A percentile compares a stretch with the other conserved stretches of the same genome.
Conservation (phyloP, 352 stramenopile species). For the Phytophthora capsici region DNA sequence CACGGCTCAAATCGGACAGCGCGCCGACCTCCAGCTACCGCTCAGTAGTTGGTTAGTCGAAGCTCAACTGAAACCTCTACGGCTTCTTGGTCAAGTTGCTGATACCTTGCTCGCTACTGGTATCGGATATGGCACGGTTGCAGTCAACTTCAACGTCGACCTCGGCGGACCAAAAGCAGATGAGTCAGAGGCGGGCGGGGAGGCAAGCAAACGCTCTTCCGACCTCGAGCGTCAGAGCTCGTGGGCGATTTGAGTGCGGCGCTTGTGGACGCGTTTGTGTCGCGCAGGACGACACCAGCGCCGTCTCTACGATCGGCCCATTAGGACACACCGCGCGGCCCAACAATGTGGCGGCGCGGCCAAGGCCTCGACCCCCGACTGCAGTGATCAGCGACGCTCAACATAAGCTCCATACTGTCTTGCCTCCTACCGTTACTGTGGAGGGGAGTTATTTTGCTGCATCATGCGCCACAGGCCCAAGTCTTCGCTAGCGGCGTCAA, state of each 20-base stretch:
- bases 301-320: constrained; percentile 30
- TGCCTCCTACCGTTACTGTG: too few relatives aligned
- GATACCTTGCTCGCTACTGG: too few relatives aligned
- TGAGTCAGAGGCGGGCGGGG: constrained; percentile 2
- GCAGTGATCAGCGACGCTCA: too few relatives aligned
- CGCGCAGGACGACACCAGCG: constrained; percentile 7
- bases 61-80: neutral
- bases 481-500: neutral
- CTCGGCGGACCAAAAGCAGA: constrained; percentile 11
- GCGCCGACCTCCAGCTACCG: too few relatives aligned
- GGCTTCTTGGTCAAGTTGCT: too few relatives aligned
- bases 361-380: neutral
- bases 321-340: constrained; percentile 22
- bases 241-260: constrained; percentile 24
- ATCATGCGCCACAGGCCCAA: neutral
- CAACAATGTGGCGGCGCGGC: constrained; percentile 24
- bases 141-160: neutral
- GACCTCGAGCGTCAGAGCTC: constrained; percentile 18
- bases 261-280: neutral
- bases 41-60: neutral
- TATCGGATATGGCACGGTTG: neutral
- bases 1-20: too few relatives aligned
- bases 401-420: too few relatives aligned
- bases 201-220: constrained; percentile 7
- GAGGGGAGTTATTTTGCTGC: neutral